Evolutionary conservation across 116 monocot species (phyloP), one percentile per base, ranked within the genome.

Genomic region (Zostera marina): DNA sequence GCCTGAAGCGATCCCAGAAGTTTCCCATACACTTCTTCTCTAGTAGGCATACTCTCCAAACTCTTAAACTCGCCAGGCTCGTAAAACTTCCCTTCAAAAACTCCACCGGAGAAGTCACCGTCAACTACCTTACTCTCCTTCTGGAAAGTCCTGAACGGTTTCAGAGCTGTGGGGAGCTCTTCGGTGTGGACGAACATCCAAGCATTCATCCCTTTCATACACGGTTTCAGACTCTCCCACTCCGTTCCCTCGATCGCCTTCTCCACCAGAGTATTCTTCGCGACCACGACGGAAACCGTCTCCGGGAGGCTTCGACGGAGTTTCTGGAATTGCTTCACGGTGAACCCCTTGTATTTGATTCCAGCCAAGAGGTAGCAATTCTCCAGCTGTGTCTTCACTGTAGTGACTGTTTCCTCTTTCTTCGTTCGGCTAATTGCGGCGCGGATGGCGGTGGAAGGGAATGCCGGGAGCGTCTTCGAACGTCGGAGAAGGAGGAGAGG

Each of bases 121-220:
- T 72, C 72, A 51, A 76, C 88, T 21, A 87, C 59, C 71, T 87
- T 87, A 60, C 72, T 61, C 68, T 87, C 84, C 72, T 74, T 74
- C 87, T 87, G 84, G 78, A 93, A 87, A 45, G 54, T 65, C 21
- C 92, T 63, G 64, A 79, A 93, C 51, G 87, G 83, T 44, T 77
- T 83, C 21, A 93, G 64, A 1, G 81, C 84, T 2, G 45, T 65
- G 21, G 92, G 79, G 60, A 87, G 69, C 72, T 87, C 92, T 40
- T 87, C 92, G 42, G 87, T 77, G 65, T 79, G 83, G 41, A 93
- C 84, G 62, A 93, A 93, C 63, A 93, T 70, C 92, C 92, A 93
- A 2, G 84, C 92, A 59, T 93, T 93, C 92, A 93, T 93, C 8
- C 92, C 92, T 5, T 47, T 76, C 54, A 80, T 72, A 72, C 88